These are phyloP conservation scores for Backusella parvicylindrica DNA, from an alignment of 192 early-diverging fungal species.

Conservation along the genomic window DNA sequence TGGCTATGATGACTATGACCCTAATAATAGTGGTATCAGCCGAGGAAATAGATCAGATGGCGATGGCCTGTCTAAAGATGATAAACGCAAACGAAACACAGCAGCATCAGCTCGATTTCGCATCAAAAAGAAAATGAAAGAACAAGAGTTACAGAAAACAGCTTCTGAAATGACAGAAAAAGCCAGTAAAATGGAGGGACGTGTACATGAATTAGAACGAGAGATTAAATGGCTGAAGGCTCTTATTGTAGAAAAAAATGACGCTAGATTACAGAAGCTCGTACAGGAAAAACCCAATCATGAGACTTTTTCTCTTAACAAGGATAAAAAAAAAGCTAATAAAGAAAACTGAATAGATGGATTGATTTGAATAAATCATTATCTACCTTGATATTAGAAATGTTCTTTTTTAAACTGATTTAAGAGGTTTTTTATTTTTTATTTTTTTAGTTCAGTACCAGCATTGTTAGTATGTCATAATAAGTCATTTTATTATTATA, in stretches of 20 bases:
- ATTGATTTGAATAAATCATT: not conserved
- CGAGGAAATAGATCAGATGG: not conserved
- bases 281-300: not conserved
- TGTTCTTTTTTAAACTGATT: too few species aligned
- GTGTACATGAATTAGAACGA: slow-evolving; percentile 80
- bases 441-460: too few species aligned
- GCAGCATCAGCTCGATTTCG: slow-evolving; percentile 93
- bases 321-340: not conserved
- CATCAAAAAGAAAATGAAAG: slow-evolving; percentile 88
- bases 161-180: slow-evolving; percentile 77
- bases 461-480: too few species aligned
- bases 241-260: slow-evolving; percentile 34
- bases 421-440: too few species aligned
- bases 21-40: not conserved
- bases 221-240: slow-evolving; percentile 84
- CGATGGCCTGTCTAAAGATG: slow-evolving; percentile 45
- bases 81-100: slow-evolving; percentile 91
- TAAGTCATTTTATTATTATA: too few species aligned
- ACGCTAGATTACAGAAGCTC: slow-evolving; percentile 7
- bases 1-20: not conserved
- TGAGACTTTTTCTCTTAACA: not conserved
- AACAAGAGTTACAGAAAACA: slow-evolving; percentile 76
- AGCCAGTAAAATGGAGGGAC: slow-evolving; percentile 68
- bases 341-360: not conserved
- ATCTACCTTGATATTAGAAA: not conserved